Conservation (phyloP, 2,329 filamentous ascomycete species). For the Fusarium kyushuense region DNA sequence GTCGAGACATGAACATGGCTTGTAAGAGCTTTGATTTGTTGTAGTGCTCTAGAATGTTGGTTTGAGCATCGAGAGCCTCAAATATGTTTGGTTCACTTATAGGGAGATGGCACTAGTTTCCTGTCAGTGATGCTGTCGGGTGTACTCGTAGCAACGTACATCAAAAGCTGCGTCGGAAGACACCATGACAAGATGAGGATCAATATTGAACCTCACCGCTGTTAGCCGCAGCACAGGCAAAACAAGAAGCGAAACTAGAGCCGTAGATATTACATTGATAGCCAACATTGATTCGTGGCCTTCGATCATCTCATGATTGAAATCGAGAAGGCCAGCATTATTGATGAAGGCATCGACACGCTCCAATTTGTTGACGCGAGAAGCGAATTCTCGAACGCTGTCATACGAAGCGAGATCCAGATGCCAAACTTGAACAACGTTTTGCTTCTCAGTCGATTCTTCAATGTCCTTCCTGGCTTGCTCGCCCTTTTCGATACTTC, state of each 20-base stretch:
- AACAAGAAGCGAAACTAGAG: slow-evolving; percentile 58
- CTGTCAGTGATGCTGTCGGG: neutral
- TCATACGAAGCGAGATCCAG: slow-evolving; percentile 58
- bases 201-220: slow-evolving; percentile 49
- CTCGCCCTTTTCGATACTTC: slow-evolving; percentile 56
- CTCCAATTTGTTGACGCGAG: slow-evolving; percentile 48
- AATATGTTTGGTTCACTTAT: slow-evolving; percentile 52
- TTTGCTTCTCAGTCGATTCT: slow-evolving; percentile 40
- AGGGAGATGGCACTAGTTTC: slow-evolving; percentile 49
- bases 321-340: slow-evolving; percentile 53
- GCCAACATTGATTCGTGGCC: slow-evolving; percentile 59
- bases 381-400: slow-evolving; percentile 53
- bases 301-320: slow-evolving; percentile 47
- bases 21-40: slow-evolving; percentile 50
- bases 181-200: slow-evolving; percentile 55
- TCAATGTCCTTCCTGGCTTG: slow-evolving; percentile 55
- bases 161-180: slow-evolving; percentile 52
- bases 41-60: slow-evolving; percentile 45
- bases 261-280: slow-evolving; percentile 62
- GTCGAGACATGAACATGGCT: slow-evolving; percentile 47
- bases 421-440: slow-evolving; percentile 57
- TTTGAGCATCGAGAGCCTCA: slow-evolving; percentile 48
- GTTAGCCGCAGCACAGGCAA: slow-evolving; percentile 57
- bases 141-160: neutral
- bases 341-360: slow-evolving; percentile 58